Base-by-base conservation (phyloP, 257 asterid genomes). In the Solanum sejunctum region DNA sequence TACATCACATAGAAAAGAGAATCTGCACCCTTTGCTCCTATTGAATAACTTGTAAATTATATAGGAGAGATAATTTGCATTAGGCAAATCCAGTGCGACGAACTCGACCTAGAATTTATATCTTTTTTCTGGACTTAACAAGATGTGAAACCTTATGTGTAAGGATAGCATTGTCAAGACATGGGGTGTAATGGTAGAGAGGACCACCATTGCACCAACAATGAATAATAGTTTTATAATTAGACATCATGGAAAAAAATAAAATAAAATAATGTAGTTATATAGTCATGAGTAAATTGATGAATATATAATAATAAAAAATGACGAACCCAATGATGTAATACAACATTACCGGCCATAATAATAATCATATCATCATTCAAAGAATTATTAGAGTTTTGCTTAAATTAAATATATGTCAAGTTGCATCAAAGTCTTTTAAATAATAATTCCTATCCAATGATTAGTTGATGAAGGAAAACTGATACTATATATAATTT, bases 101-200 rank as follows among this genome's bases (percentile, higher is more conserved):
- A 36, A 6, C 41, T 36, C 6, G 41, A 36, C 41, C 41, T 36
- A 36, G 41, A 36, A 36, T n/a, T n/a, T n/a, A n/a, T n/a, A 3
- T 32, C 12, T 10, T 18, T 8, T 57, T 60, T 87, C 95, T 95
- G 75, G 8, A 28, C 45, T 66, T 6, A 0, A 64, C 43, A 6
- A 64, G 72, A 12, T 64, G 72, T 10, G 12, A 26, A 64, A 64
- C 20, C 41, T 26, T 28, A 26, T 63, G 72, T 26, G n/a, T 12
- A n/a, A 6, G 32, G 28, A 3, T 60, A 60, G 28, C 32, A 20
- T 20, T 58, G 28, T 58, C 12, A 7, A 20, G 13, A 23, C 1
- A 64, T 64, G 41, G 60, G n/a, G 1, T 55, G 7, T 56, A 56
- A 66, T 66, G 47, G 43, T 28, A 28, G 11, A 66, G 12, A 12